Conservation (phyloP, 495 filamentous ascomycete genomes). For the Aspergillus sclerotiicarbonarius region DNA sequence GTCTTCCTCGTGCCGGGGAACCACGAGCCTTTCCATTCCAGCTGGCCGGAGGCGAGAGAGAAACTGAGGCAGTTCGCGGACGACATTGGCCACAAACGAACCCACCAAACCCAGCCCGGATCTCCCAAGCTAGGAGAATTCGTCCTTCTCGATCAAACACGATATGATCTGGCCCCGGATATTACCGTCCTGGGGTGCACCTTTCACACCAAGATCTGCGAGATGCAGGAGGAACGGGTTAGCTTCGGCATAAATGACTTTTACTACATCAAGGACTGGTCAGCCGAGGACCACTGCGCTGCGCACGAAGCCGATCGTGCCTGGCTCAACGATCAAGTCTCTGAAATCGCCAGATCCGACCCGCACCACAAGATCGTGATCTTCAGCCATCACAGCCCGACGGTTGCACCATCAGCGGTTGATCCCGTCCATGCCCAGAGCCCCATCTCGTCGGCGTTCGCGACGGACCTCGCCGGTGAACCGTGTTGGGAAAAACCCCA, state of each 20-base stretch:
- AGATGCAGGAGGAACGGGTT: slow-evolving; percentile 22
- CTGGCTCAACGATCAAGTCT: slow-evolving; percentile 52
- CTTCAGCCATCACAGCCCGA: slow-evolving; percentile 55
- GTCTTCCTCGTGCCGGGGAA: slow-evolving; percentile 57
- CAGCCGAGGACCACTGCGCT: slow-evolving; percentile 39
- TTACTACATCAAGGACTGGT: slow-evolving; percentile 46
- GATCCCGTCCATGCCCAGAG: slow-evolving; percentile 45
- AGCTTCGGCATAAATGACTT: slow-evolving; percentile 49
- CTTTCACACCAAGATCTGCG: slow-evolving; percentile 23
- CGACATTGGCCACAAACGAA: slow-evolving; percentile 9
- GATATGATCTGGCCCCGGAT: slow-evolving; percentile 33
- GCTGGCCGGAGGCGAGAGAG: slow-evolving; percentile 32
- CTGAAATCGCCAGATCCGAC: slow-evolving; percentile 29
- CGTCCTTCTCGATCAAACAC: slow-evolving; percentile 44
- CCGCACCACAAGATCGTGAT: slow-evolving; percentile 42
- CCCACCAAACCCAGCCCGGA: background rate
- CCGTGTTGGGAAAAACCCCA: slow-evolving; percentile 41
- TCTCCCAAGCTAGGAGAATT: slow-evolving; percentile 36
- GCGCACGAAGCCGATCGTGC: slow-evolving; percentile 41
- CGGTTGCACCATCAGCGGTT: slow-evolving; percentile 28
- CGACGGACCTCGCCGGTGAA: slow-evolving; percentile 45
- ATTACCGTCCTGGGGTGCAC: slow-evolving; percentile 50
- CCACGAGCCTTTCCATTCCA: slow-evolving; percentile 53
- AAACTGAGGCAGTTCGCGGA: slow-evolving; percentile 22
- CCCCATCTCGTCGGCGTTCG: slow-evolving; percentile 39